These are phyloP conservation scores for Cladophialophora psammophila DNA, from an alignment of 2,329 filamentous ascomycete genomes.

Conservation along the genomic window DNA sequence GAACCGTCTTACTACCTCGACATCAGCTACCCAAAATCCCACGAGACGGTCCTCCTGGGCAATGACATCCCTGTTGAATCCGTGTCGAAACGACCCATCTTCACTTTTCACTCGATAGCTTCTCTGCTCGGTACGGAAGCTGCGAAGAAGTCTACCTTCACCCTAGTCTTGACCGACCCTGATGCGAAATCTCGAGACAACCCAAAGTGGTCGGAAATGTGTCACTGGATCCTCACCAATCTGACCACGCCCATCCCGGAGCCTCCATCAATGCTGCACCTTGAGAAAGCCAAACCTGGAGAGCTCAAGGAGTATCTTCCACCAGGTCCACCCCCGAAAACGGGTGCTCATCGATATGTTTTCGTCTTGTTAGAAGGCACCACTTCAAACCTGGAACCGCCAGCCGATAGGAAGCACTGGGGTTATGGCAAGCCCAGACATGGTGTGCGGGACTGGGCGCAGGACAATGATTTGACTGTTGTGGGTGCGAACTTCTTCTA, in stretches of 20 bases:
- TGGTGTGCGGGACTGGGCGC: slow-evolving; percentile 54
- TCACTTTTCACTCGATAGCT: slow-evolving; percentile 49
- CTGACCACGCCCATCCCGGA: slow-evolving; percentile 36
- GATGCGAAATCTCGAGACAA: slow-evolving; percentile 63
- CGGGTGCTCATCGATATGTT: slow-evolving; percentile 65
- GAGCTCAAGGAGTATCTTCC: slow-evolving; percentile 60
- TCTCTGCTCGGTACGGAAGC: slow-evolving; percentile 25
- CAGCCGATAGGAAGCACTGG: slow-evolving; percentile 58
- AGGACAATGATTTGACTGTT: slow-evolving; percentile 43
- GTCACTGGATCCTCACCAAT: slow-evolving; percentile 59
- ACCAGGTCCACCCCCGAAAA: slow-evolving; percentile 62
- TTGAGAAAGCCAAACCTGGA: slow-evolving; percentile 38
- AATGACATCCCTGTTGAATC: slow-evolving; percentile 60
- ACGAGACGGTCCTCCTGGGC: slow-evolving; percentile 58
- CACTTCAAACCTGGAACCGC: slow-evolving; percentile 52
- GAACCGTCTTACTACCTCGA: slow-evolving; percentile 60
- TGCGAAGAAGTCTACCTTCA: slow-evolving; percentile 48
- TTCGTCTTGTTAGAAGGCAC: slow-evolving; percentile 58
- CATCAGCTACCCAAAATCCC: slow-evolving; percentile 55
- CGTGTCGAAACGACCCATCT: slow-evolving; percentile 52
- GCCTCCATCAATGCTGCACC: slow-evolving; percentile 15
- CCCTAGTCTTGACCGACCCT: slow-evolving; percentile 63
- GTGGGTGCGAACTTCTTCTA: slow-evolving; percentile 45
- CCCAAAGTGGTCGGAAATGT: slow-evolving; percentile 65
- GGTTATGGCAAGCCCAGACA: slow-evolving; percentile 58